Conservation (phyloP, 306 rosid species). For the Sesbania bispinosa region DNA sequence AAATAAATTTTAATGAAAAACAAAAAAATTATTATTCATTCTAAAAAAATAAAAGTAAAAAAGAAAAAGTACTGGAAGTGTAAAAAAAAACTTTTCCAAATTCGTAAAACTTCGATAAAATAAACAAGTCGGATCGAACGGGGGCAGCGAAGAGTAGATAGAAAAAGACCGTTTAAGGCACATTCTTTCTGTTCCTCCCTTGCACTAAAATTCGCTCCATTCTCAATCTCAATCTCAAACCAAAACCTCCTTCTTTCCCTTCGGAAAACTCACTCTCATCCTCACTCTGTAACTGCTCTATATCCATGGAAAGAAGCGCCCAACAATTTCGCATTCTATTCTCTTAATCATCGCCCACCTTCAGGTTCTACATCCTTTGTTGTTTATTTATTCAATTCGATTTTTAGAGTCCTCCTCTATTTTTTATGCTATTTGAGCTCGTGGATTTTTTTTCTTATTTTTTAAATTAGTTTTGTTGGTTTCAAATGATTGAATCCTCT, state of each 20-base stretch:
- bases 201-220: too few relatives aligned
- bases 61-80: too few relatives aligned
- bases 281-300: too few relatives aligned
- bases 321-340: background rate
- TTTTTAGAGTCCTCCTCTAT: background rate
- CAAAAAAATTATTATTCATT: too few relatives aligned
- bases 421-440: background rate
- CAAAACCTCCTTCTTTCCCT: conserved; percentile 17
- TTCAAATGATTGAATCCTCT: conserved; percentile 11
- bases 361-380: conserved; percentile 31
- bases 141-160: background rate
- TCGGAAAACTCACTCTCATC: background rate
- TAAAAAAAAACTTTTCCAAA: too few relatives aligned
- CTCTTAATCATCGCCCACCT: conserved; percentile 12
- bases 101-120: too few relatives aligned
- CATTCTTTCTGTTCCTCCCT: background rate
- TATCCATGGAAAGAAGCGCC: too few relatives aligned
- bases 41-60: too few relatives aligned
- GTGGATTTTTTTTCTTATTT: background rate
- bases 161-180: background rate
- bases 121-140: too few relatives aligned
- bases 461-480: background rate
- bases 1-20: too few relatives aligned
- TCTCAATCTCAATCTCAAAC: conserved; percentile 14
- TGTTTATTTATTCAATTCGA: background rate